These are phyloP conservation scores for Cryphonectria radicalis DNA, from an alignment of 2,329 filamentous ascomycete species.

Conservation along the genomic window DNA sequence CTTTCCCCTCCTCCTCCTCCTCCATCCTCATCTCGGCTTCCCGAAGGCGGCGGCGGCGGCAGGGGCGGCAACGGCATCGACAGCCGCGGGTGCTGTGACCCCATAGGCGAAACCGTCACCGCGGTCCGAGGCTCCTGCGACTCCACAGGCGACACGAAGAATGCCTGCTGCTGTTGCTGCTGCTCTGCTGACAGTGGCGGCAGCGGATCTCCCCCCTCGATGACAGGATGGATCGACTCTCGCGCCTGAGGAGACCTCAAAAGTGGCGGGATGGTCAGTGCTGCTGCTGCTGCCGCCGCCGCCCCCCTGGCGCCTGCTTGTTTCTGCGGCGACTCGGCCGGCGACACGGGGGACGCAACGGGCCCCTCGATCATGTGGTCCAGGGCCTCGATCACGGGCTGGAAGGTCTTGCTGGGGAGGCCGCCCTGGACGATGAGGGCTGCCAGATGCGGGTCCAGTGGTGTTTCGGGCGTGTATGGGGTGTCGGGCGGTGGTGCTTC, in stretches of 20 bases:
- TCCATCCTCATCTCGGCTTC: neutral
- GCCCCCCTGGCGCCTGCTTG: neutral
- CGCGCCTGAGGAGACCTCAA: neutral
- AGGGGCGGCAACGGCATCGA: neutral
- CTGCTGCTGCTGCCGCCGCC: neutral
- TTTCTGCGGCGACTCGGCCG: constrained; percentile 12
- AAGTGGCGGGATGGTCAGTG: neutral
- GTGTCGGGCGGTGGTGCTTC: neutral
- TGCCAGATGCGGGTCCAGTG: constrained; percentile 15
- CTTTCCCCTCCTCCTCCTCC: neutral
- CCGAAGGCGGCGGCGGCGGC: neutral
- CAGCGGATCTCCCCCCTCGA: neutral
- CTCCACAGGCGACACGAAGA: constrained; percentile 13
- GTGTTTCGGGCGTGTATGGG: constrained; percentile 22
- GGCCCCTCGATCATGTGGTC: constrained; percentile 16
- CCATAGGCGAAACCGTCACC: neutral
- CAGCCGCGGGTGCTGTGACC: neutral
- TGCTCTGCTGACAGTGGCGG: constrained; percentile 3
- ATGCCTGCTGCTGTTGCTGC: neutral
- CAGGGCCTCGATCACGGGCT: constrained; percentile 16
- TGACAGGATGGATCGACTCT: neutral
- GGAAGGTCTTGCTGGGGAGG: constrained; percentile 23
- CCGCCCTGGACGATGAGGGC: constrained; percentile 20
- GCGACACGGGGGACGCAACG: neutral
- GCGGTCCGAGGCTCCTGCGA: neutral